Percentiles rank a stretch among this genome's conserved stretches.
Conservation (phyloP, 2,329 filamentous ascomycete species). For the Zopfia rhizophila region DNA sequence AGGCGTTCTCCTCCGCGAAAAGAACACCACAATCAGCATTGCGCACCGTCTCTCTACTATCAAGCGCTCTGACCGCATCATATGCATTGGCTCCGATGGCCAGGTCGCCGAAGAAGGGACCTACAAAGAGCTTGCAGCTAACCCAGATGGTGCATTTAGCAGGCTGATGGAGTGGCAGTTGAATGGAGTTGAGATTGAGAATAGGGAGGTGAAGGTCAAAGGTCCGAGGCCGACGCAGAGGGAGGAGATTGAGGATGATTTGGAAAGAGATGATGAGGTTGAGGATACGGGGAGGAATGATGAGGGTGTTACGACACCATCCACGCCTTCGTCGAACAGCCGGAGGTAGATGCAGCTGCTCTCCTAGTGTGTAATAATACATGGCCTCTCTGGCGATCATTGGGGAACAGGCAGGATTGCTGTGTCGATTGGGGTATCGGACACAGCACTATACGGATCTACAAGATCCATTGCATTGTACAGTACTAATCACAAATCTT, state of each 20-base stretch:
- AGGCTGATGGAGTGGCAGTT: slow-evolving; percentile 99
- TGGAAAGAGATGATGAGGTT: slow-evolving; percentile 48
- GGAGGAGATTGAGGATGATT: slow-evolving; percentile 61
- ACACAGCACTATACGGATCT: too few relatives aligned
- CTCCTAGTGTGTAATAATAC: too few relatives aligned
- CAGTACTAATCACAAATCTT: too few relatives aligned
- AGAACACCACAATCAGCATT: slow-evolving; percentile 97
- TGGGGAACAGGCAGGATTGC: too few relatives aligned
- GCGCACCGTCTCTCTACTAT: slow-evolving; percentile 96
- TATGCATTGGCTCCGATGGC: slow-evolving; percentile 87
- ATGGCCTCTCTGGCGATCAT: too few relatives aligned
- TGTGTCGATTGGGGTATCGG: too few relatives aligned
- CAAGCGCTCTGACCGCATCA: slow-evolving; percentile 93
- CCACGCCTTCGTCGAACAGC: too few relatives aligned
- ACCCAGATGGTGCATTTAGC: slow-evolving; percentile 84
- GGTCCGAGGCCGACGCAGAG: slow-evolving; percentile 56
- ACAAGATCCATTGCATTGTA: too few relatives aligned
- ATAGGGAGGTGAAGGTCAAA: slow-evolving; percentile 30
- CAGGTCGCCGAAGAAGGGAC: slow-evolving; percentile 90
- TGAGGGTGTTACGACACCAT: too few relatives aligned
- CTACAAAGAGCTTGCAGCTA: slow-evolving; percentile 78
- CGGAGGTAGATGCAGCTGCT: too few relatives aligned
- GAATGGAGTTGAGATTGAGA: slow-evolving; percentile 75
- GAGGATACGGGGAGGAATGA: slow-evolving; percentile 19
- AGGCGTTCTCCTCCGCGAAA: slow-evolving; percentile 79